These are phyloP conservation scores for Pseudogymnoascus sp. DNA, from an alignment of 2,329 filamentous ascomycete species.

Conservation along the genomic window DNA sequence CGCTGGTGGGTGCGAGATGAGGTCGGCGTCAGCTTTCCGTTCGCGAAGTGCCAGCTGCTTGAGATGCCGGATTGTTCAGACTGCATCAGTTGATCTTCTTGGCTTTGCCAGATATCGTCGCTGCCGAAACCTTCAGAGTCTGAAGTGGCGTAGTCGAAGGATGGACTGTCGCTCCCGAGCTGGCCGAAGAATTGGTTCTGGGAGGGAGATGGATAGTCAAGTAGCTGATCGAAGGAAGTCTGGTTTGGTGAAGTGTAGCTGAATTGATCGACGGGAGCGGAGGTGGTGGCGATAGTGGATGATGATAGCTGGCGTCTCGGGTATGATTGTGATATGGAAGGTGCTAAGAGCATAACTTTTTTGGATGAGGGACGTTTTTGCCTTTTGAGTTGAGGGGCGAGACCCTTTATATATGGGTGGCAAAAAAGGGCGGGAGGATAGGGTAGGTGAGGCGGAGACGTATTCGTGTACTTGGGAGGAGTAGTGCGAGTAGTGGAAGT, in stretches of 20 bases:
- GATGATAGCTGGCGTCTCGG: constrained; percentile 1
- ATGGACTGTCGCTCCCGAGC: neutral
- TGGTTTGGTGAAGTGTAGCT: neutral
- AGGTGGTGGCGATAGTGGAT: neutral
- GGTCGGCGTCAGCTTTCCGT: constrained; percentile 27
- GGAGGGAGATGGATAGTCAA: neutral
- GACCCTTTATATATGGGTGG: constrained; percentile 5
- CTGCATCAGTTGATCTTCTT: constrained; percentile 21
- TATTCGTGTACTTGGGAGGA: neutral
- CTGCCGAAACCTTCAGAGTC: neutral
- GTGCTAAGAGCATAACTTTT: constrained; percentile 6
- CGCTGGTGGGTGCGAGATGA: constrained; percentile 40
- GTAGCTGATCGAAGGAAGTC: neutral
- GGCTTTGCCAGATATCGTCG: constrained; percentile 4
- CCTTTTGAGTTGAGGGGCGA: neutral
- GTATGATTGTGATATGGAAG: neutral
- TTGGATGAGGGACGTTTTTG: neutral
- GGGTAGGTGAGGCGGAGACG: neutral
- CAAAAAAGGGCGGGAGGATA: neutral
- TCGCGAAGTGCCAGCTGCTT: constrained; percentile 22
- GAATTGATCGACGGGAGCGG: neutral
- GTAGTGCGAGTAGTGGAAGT: neutral
- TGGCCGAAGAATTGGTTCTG: neutral
- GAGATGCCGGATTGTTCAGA: constrained; percentile 17
- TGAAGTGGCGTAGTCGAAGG: neutral